These are phyloP conservation scores for Cladosporium velox DNA, from an alignment of 2,329 filamentous ascomycete genomes.

Conservation along the genomic window DNA sequence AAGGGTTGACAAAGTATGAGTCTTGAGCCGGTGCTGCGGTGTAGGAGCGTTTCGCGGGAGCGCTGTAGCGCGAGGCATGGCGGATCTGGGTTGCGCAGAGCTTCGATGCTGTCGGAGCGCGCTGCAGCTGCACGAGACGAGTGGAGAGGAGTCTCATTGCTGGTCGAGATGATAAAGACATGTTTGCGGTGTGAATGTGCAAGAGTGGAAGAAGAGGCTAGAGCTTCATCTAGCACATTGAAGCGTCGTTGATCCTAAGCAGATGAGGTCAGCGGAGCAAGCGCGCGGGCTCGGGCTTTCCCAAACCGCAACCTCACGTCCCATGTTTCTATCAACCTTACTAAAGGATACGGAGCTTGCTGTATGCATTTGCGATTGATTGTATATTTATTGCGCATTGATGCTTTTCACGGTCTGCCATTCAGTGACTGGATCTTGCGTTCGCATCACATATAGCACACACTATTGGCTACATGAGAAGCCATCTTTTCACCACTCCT, in stretches of 20 bases:
- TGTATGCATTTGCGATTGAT: too few species aligned
- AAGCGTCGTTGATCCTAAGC: neutral
- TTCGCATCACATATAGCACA: too few species aligned
- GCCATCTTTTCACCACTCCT: too few species aligned
- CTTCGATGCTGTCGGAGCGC: conserved; percentile 31
- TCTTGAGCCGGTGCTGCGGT: conserved; percentile 28
- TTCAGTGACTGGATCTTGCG: too few species aligned
- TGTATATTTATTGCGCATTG: too few species aligned
- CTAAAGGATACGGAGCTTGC: too few species aligned
- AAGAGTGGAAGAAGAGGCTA: neutral
- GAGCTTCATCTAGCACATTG: neutral
- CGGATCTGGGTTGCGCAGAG: conserved; percentile 32
- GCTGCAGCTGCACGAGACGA: conserved; percentile 11
- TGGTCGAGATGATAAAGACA: conserved; percentile 32
- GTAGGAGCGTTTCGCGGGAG: conserved; percentile 34
- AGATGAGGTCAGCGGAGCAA: conserved; percentile 14
- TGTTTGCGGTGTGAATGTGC: conserved; percentile 17
- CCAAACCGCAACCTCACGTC: neutral
- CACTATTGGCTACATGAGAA: too few species aligned
- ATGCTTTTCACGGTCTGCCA: too few species aligned
- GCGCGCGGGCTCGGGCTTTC: conserved; percentile 3
- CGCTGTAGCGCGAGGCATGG: conserved; percentile 38
- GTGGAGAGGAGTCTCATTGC: conserved; percentile 33
- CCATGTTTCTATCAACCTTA: too few species aligned
- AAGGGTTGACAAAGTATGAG: conserved; percentile 29